Evolutionary conservation across 495 filamentous ascomycete genomes (phyloP), one percentile per base, ranked within the genome.

Genomic region (Penicillium cosmopolitanum): DNA sequence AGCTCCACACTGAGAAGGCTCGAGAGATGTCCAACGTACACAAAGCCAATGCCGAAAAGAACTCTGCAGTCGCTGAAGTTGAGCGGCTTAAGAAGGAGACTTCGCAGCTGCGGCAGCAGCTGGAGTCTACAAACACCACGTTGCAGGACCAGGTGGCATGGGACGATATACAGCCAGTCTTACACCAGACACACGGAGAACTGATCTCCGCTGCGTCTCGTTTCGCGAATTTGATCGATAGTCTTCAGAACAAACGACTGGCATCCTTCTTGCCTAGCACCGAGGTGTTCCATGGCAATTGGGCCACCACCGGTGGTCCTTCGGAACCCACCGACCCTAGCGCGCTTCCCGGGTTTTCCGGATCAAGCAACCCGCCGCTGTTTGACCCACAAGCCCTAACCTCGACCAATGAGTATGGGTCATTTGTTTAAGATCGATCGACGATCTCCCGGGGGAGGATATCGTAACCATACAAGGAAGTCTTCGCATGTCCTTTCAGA

Each of bases 261-360:
- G 60, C 51, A 58, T 51, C 60, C 19, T 63, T 54, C 58, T 46
- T 63, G 11, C 61, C 52, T 21, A 52, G 61, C 36, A 59, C 55
- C 6, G 55, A 56, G 52, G 55, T 63, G 18, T 50, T 63, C 50
- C 50, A 63, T 19, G 43, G 33, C 38, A 47, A 46, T 40, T 58
- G 44, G 60, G 31, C 55, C 34, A 34, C 48, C 43, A 19, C 53
- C 34, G 55, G 21, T 11, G 50, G 55, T 50, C 50, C 56, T 21
- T 23, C 19, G 47, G 56, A 31, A 56, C 23, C 43, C 9, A 23
- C 47, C 28, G 44, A 46, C 35, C 43, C 33, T 10, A 33, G 21
- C 50, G 33, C 16, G 16, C 54, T 56, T 28, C 33, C 54, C 54
- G 43, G 54, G 21, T 50, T 56, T 31, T 40, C 54, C 44, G 54